Conservation (phyloP, 768 basidiomycete species). For the Termitomyces sp. region DNA sequence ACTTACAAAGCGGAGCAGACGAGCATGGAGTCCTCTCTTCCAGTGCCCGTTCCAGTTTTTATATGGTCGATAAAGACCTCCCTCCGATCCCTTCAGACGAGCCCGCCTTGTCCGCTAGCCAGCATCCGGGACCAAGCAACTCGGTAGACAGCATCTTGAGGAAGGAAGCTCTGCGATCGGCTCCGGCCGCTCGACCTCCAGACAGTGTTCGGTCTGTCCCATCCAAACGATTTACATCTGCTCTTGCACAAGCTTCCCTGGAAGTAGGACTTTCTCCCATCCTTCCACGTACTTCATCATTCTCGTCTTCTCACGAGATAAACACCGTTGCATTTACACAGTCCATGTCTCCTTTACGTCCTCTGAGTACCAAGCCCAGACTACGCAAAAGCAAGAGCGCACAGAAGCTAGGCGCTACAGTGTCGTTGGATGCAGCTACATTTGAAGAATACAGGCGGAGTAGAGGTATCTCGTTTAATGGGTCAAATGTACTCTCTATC, state of each 20-base stretch:
- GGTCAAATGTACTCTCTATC: conserved; percentile 32
- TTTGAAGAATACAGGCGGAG: conserved; percentile 25
- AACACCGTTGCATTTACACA: conserved; percentile 43
- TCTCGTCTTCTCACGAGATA: conserved; percentile 39
- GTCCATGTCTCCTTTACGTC: conserved; percentile 13
- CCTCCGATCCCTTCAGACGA: conserved; percentile 40
- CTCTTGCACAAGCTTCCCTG: conserved; percentile 50
- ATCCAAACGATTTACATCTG: conserved; percentile 26
- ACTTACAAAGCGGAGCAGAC: conserved; percentile 11
- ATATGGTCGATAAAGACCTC: conserved; percentile 41
- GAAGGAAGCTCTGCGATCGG: not conserved
- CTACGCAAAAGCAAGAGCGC: conserved; percentile 53
- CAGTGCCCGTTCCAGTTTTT: conserved; percentile 14
- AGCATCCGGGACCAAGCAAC: not conserved
- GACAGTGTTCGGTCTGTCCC: conserved; percentile 5
- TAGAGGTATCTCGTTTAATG: conserved; percentile 56
- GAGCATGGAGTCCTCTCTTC: conserved; percentile 19
- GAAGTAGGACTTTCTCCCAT: conserved; percentile 56
- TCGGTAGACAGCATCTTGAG: not conserved
- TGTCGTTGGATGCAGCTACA: conserved; percentile 14
- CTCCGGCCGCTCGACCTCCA: not conserved
- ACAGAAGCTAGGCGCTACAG: conserved; percentile 28
- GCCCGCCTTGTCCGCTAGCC: not conserved
- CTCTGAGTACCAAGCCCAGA: conserved; percentile 9
- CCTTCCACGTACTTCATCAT: conserved; percentile 35